Conservation (phyloP, 2,329 filamentous ascomycete genomes). For the Microascus cirrosus region DNA sequence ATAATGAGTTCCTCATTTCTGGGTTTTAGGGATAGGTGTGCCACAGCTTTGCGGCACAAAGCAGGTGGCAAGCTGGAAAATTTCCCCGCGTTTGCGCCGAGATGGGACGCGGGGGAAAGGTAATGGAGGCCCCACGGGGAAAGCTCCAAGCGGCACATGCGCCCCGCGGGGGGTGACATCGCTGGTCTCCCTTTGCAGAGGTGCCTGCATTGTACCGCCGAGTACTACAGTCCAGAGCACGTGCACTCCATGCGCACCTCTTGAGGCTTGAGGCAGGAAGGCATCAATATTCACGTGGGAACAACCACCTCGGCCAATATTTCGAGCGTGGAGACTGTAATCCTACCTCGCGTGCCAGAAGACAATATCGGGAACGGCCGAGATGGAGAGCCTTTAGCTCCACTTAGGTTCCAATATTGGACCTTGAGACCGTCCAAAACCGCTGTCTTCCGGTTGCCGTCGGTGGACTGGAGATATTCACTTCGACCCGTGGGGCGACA, state of each 20-base stretch:
- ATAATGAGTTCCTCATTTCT: no score
- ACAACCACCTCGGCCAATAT: background rate
- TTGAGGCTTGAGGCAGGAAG: background rate
- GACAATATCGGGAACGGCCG: background rate
- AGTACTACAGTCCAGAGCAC: background rate
- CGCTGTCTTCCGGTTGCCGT: background rate
- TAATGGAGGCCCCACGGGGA: no score
- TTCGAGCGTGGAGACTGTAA: background rate
- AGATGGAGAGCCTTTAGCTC: background rate
- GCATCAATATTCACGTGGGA: background rate
- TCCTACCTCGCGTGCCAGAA: background rate
- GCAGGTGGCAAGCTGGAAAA: no score
- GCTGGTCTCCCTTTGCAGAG: background rate
- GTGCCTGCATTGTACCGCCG: background rate
- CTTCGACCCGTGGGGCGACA: background rate
- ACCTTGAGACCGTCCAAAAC: background rate
- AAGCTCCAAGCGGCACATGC: constrained; percentile 5
- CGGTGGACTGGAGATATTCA: background rate
- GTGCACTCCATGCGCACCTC: background rate
- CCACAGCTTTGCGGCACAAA: no score
- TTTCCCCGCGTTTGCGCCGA: no score
- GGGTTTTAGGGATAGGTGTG: no score
- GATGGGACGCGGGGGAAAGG: no score
- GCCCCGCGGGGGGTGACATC: background rate
- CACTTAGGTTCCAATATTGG: background rate